These are phyloP conservation scores for Santalum album DNA, from an alignment of 164 flowering plant genomes.

Conservation along the genomic window DNA sequence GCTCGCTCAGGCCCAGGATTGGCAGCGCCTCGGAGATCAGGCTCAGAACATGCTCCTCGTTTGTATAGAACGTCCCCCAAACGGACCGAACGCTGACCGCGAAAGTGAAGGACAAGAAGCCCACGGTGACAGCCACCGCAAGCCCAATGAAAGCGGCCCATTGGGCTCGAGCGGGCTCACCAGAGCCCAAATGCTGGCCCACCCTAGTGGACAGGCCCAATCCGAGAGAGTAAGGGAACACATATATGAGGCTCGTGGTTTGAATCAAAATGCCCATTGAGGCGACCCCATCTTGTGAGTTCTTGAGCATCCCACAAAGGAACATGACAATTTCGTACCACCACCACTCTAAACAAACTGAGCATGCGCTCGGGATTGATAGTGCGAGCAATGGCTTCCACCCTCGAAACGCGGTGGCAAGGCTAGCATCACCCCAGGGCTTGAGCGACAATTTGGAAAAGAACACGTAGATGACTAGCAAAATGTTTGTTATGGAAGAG, in stretches of 20 bases:
- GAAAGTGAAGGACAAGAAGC: constrained; percentile 21
- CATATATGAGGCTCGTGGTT: constrained; percentile 33
- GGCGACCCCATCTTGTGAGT: constrained; percentile 36
- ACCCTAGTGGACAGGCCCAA: constrained; percentile 29
- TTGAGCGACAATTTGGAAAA: constrained; percentile 24
- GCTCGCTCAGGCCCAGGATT: constrained; percentile 36
- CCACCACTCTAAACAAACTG: constrained; percentile 68
- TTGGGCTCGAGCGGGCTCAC: constrained; percentile 30
- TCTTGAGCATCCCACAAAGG: constrained; percentile 32
- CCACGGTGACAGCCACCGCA: constrained; percentile 13
- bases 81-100: constrained; percentile 17
- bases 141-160: constrained; percentile 31
- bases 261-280: constrained; percentile 54
- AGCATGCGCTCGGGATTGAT: constrained; percentile 31
- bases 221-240: constrained; percentile 32
- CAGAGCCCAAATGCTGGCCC: constrained; percentile 45
- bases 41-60: constrained; percentile 25
- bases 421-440: constrained; percentile 34
- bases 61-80: constrained; percentile 45
- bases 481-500: constrained; percentile 31
- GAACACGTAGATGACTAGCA: constrained; percentile 26
- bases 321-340: constrained; percentile 55
- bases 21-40: constrained; percentile 28
- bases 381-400: constrained; percentile 41
- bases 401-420: constrained; percentile 28